Percentiles rank a stretch among this genome's conserved stretches.
Evolutionary conservation across 352 stramenopile species (phyloP).

Genomic region (Phytophthora sp.): DNA sequence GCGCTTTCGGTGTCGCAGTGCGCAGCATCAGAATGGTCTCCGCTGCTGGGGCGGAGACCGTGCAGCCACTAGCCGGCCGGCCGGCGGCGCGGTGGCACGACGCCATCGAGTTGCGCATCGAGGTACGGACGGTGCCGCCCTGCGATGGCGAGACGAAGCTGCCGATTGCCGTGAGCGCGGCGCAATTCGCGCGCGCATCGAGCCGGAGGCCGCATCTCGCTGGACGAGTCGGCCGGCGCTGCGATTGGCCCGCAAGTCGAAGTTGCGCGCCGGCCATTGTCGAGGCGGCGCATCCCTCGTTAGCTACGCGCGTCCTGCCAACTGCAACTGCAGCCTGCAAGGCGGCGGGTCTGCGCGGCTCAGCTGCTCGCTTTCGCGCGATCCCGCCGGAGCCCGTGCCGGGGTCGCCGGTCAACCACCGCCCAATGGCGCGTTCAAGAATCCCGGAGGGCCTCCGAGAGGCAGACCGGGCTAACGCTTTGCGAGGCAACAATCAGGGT

Average conservation of each 20-base stretch:
- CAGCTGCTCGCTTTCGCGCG: constrained; percentile 6
- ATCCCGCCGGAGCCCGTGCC: too few relatives aligned
- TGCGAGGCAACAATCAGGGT: constrained; percentile 14
- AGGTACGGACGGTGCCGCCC: constrained; percentile 15
- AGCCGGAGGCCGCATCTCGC: constrained; percentile 21
- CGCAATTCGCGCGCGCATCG: constrained; percentile 2
- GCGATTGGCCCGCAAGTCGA: constrained; percentile 14
- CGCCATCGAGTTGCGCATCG: constrained; percentile 9
- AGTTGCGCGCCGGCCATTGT: constrained; percentile 23
- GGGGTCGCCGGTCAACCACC: constrained; percentile 12
- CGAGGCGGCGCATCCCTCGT: constrained; percentile 14
- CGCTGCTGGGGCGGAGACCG: background rate
- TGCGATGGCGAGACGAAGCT: constrained; percentile 27
- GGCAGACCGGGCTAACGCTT: constrained; percentile 1
- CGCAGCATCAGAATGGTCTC: constrained; percentile 13
- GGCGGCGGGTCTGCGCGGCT: too few relatives aligned
- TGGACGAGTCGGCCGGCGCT: constrained; percentile 24
- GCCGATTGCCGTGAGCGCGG: constrained; percentile 13
- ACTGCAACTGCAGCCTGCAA: too few relatives aligned
- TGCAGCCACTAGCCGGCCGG: background rate
- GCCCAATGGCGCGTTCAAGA: constrained; percentile 20
- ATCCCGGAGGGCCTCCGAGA: background rate
- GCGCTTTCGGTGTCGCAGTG: constrained; percentile 16
- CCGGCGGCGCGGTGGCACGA: background rate
- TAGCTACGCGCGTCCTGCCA: background rate